Percentiles rank a stretch among this genome's conserved stretches.
Conservation (phyloP, 768 basidiomycete genomes). For the Boletus speciosus region DNA sequence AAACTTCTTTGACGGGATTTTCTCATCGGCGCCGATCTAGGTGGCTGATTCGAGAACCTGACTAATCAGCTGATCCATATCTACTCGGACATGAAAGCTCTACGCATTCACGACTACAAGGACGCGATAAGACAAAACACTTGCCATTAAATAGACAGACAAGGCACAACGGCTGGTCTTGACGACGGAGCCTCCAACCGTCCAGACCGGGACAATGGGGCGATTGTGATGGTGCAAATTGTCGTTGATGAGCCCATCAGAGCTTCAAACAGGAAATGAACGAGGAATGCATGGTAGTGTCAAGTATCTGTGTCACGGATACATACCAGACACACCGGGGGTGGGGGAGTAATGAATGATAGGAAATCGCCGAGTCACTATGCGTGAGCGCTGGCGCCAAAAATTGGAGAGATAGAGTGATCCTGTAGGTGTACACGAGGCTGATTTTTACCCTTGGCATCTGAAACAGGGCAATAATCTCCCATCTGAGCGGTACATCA, state of each 20-base stretch:
- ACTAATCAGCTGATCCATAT: not conserved
- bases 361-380: not conserved
- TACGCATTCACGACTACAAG: not conserved
- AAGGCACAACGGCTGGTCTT: not conserved
- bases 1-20: not conserved
- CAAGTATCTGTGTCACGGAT: not conserved
- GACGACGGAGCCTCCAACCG: not conserved
- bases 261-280: constrained; percentile 7
- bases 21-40: constrained; percentile 5
- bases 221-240: not conserved
- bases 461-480: not conserved
- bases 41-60: constrained; percentile 1
- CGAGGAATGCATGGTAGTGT: not conserved
- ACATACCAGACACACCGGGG: not conserved
- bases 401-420: not conserved
- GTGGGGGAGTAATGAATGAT: not conserved
- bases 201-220: constrained; percentile 1
- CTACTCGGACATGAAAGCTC: not conserved
- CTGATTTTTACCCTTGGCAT: not conserved
- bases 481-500: not conserved
- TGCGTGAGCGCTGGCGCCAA: not conserved
- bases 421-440: not conserved
- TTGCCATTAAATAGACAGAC: not conserved
- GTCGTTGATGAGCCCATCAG: constrained; percentile 1
- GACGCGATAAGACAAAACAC: not conserved